Percentiles rank a stretch among this genome's conserved stretches.
These are phyloP conservation scores for Paramecium pentaurelia DNA, from an alignment of 73 alveolate species.

Conservation along the genomic window DNA sequence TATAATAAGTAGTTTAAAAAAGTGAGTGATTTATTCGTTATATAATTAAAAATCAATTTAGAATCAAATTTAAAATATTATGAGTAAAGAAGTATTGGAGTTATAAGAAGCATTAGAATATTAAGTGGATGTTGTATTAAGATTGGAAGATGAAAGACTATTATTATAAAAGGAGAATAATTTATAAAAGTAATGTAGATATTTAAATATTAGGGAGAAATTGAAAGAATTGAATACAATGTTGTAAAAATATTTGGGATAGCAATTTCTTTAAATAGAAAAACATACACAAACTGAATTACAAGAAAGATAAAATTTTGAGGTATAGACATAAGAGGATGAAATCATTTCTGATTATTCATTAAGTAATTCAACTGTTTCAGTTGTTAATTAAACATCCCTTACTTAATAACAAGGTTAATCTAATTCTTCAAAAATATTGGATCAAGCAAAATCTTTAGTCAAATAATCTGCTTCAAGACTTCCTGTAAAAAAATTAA, in stretches of 20 bases:
- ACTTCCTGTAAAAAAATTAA: neutral
- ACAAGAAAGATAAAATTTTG: neutral
- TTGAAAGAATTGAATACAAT: slow-evolving; percentile 17
- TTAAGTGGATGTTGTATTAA: slow-evolving; percentile 51
- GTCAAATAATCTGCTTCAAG: neutral
- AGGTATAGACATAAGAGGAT: neutral
- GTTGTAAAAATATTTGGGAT: neutral
- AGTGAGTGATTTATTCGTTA: neutral
- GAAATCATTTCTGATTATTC: slow-evolving; percentile 32
- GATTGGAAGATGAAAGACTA: slow-evolving; percentile 56
- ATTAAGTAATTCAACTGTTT: slow-evolving; percentile 25
- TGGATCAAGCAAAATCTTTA: slow-evolving; percentile 29
- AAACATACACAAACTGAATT: neutral
- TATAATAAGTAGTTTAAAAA: neutral
- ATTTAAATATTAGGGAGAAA: neutral
- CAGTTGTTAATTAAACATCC: neutral
- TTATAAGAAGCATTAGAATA: slow-evolving; percentile 60
- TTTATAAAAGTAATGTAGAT: slow-evolving; percentile 18
- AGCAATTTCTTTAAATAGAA: neutral
- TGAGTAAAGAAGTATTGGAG: slow-evolving; percentile 32
- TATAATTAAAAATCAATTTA: neutral
- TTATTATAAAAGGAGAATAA: slow-evolving; percentile 46
- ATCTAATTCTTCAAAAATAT: neutral
- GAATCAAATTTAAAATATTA: neutral
- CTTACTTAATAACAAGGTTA: neutral